Conservation (phyloP, 495 filamentous ascomycete genomes). For the Astrocystis sublimbata region DNA sequence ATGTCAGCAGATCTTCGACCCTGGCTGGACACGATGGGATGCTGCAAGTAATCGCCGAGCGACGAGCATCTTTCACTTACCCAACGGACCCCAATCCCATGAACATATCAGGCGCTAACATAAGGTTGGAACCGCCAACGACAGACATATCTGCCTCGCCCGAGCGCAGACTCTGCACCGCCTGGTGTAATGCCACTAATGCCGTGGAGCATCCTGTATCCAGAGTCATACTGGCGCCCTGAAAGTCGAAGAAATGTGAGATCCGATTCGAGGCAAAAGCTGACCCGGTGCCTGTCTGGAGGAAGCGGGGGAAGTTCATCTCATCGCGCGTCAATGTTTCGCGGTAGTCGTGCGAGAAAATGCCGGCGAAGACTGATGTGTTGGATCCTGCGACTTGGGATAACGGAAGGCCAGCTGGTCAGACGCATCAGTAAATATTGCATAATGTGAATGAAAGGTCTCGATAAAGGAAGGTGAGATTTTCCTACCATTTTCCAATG, state of each 20-base stretch:
- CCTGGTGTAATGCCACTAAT: conserved; percentile 35
- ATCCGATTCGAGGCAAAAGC: conserved; percentile 24
- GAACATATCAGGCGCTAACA: conserved; percentile 9
- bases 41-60: not conserved
- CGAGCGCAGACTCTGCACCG: conserved; percentile 13
- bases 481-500: conserved; percentile 61
- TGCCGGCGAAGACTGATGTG: conserved; percentile 32
- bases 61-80: not conserved
- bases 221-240: conserved; percentile 26
- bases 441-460: too few species aligned
- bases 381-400: conserved; percentile 16
- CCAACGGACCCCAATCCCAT: not conserved
- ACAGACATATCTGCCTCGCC: conserved; percentile 5
- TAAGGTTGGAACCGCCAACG: conserved; percentile 14
- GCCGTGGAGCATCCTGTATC: conserved; percentile 41
- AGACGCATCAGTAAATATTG: too few species aligned
- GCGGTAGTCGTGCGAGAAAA: not conserved
- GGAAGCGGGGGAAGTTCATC: not conserved
- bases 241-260: conserved; percentile 19
- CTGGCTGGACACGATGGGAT: not conserved
- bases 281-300: conserved; percentile 54
- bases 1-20: not conserved
- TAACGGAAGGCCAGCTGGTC: conserved; percentile 61
- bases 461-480: not conserved
- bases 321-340: not conserved